A percentile compares a stretch with the other conserved stretches of the same genome.
Evolutionary conservation across 2,329 filamentous ascomycete genomes (phyloP).

Genomic region (Diaporthe caulivora): DNA sequence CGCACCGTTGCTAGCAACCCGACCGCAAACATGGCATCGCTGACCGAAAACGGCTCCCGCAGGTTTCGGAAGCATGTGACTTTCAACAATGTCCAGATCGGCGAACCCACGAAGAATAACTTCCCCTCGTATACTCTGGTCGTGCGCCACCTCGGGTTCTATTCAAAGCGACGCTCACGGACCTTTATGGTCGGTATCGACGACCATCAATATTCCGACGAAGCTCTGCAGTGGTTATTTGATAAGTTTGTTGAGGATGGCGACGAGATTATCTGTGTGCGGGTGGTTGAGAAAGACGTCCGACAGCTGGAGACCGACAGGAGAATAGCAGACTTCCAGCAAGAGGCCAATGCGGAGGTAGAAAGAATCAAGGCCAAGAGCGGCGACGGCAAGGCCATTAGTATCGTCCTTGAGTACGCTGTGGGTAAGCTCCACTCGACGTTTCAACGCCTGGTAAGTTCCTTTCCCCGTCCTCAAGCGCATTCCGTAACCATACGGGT

Average conservation of each 20-base stretch:
- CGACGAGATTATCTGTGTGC: conserved; percentile 91
- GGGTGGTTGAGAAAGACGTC: conserved; percentile 87
- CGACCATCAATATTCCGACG: conserved; percentile 91
- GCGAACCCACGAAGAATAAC: conserved; percentile 71
- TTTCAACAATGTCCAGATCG: conserved; percentile 70
- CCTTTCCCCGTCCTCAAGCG: neutral
- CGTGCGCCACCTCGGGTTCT: conserved; percentile 87
- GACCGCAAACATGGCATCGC: conserved; percentile 53
- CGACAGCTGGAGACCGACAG: conserved; percentile 73
- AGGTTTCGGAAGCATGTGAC: conserved; percentile 72
- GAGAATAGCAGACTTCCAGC: conserved; percentile 69
- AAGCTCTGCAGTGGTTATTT: conserved; percentile 91
- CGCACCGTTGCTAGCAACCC: neutral
- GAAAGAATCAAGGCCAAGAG: conserved; percentile 85
- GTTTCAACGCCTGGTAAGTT: conserved; percentile 86
- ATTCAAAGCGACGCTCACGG: conserved; percentile 79
- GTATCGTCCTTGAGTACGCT: conserved; percentile 86
- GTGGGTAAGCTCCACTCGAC: conserved; percentile 91
- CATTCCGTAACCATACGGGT: neutral
- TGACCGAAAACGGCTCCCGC: conserved; percentile 56
- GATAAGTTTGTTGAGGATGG: conserved; percentile 94
- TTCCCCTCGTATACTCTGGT: conserved; percentile 82
- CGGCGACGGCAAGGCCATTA: conserved; percentile 82
- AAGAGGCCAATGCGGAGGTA: conserved; percentile 81
- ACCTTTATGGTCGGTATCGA: conserved; percentile 94